These are phyloP conservation scores for Aspergillus mulundensis DNA, from an alignment of 495 filamentous ascomycete species.

Conservation along the genomic window DNA sequence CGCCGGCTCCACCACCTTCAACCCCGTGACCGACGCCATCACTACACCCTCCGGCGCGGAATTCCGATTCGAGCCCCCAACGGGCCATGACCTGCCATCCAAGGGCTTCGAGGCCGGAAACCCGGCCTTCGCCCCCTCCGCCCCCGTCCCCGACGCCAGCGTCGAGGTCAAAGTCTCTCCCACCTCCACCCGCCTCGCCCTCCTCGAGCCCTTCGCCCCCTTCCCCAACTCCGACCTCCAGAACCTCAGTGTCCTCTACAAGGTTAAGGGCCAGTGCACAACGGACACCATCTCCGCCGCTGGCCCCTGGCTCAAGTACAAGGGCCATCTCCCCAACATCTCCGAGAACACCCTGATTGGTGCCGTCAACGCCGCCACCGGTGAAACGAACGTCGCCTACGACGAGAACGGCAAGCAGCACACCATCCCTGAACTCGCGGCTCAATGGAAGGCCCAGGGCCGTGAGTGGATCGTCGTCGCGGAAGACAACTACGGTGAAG, in stretches of 20 bases:
- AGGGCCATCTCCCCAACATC: constrained; percentile 97
- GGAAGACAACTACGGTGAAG: constrained; percentile 97
- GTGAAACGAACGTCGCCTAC: constrained; percentile 86
- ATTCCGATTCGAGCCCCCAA: constrained; percentile 84
- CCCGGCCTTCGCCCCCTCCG: constrained; percentile 66
- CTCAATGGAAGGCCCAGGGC: constrained; percentile 68
- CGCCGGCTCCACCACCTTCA: constrained; percentile 89
- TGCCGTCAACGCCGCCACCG: constrained; percentile 85
- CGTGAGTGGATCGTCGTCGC: constrained; percentile 85
- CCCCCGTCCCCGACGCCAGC: constrained; percentile 57
- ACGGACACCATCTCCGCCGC: constrained; percentile 98
- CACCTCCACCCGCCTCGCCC: constrained; percentile 78
- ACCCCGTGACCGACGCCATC: constrained; percentile 85
- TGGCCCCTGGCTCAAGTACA: constrained; percentile 98
- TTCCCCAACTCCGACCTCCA: constrained; percentile 75
- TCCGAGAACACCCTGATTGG: constrained; percentile 93
- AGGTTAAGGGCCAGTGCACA: constrained; percentile 95
- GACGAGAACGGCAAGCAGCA: constrained; percentile 63
- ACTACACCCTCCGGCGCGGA: constrained; percentile 72
- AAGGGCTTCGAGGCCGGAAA: constrained; percentile 79
- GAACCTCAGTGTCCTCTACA: constrained; percentile 71
- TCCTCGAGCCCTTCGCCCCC: constrained; percentile 84
- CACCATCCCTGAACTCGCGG: constrained; percentile 79
- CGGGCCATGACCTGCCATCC: constrained; percentile 70
- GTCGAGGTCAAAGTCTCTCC: constrained; percentile 70